These are phyloP conservation scores for Acanthochlamys bracteata DNA, from an alignment of 106 monocot species.

Conservation along the genomic window DNA sequence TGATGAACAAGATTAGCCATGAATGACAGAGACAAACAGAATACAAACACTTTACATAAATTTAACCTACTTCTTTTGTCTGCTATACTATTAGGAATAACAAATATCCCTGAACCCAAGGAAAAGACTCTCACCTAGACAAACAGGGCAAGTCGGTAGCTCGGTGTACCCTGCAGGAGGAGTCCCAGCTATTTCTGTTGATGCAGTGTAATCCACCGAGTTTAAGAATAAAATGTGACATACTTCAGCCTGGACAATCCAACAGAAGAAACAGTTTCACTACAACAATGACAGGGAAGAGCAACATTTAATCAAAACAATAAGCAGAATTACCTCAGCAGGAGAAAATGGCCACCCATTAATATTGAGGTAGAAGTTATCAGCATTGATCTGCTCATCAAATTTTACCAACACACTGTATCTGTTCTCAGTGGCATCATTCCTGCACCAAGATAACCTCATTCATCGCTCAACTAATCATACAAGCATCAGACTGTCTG, in stretches of 20 bases:
- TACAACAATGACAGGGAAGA: not conserved
- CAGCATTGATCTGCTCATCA: constrained; percentile 73
- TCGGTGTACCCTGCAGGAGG: constrained; percentile 64
- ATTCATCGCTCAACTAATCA: not conserved
- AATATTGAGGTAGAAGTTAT: constrained; percentile 63
- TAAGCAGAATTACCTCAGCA: constrained; percentile 33
- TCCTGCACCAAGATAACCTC: constrained; percentile 34
- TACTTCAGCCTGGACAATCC: constrained; percentile 58
- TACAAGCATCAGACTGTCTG: not conserved
- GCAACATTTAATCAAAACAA: constrained; percentile 5
- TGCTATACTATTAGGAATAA: no score
- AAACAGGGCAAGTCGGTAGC: constrained; percentile 83
- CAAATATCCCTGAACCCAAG: no score
- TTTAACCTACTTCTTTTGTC: no score
- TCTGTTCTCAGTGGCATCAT: constrained; percentile 78
- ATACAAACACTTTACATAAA: no score
- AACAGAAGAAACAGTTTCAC: not conserved
- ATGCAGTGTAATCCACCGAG: constrained; percentile 58
- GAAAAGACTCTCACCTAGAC: constrained; percentile 53
- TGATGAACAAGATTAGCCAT: no score
- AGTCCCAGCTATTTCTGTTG: constrained; percentile 38
- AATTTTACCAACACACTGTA: constrained; percentile 72
- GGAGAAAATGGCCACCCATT: constrained; percentile 79
- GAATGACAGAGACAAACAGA: no score
- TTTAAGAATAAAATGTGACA: constrained; percentile 74